These are phyloP conservation scores for Globisporangium iwayamae DNA, from an alignment of 352 stramenopile genomes.

Conservation along the genomic window DNA sequence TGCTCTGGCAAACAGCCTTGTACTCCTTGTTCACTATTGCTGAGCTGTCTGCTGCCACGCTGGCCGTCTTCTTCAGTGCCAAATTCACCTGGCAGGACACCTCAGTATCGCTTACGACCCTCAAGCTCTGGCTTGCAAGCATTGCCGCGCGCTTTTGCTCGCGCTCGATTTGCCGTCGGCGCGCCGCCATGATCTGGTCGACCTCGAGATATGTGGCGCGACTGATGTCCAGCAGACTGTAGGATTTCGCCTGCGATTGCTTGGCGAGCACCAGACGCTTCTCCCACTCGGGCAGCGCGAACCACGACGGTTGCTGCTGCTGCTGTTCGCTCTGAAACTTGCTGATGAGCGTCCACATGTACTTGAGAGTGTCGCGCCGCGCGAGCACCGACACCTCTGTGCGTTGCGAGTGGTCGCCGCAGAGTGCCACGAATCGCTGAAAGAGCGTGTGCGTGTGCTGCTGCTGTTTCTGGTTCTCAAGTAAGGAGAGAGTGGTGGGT, in stretches of 20 bases:
- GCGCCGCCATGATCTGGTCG: not conserved
- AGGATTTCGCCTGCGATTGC: not conserved
- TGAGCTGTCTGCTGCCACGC: not conserved
- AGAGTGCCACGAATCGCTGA: not conserved
- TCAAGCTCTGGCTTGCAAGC: not conserved
- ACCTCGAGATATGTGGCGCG: not conserved
- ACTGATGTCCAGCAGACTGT: not conserved
- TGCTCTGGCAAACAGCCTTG: not conserved
- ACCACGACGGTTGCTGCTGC: not conserved
- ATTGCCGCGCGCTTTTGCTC: not conserved
- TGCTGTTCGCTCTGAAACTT: not conserved
- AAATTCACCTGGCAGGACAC: not conserved
- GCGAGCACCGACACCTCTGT: not conserved
- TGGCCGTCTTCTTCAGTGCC: not conserved
- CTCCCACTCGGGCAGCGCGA: slow-evolving; percentile 1
- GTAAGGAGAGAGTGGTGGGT: not conserved
- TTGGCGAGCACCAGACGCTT: slow-evolving; percentile 3
- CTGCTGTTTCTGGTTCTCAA: not conserved
- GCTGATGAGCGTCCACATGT: slow-evolving; percentile 3
- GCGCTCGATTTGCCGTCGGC: not conserved
- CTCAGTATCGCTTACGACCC: too few relatives aligned
- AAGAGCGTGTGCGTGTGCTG: not conserved
- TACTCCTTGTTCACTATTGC: not conserved
- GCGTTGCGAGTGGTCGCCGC: not conserved
- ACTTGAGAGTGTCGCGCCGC: slow-evolving; percentile 3